Evolutionary conservation across 257 asterid genomes (phyloP).

Genomic region (Lycium ferocissimum): DNA sequence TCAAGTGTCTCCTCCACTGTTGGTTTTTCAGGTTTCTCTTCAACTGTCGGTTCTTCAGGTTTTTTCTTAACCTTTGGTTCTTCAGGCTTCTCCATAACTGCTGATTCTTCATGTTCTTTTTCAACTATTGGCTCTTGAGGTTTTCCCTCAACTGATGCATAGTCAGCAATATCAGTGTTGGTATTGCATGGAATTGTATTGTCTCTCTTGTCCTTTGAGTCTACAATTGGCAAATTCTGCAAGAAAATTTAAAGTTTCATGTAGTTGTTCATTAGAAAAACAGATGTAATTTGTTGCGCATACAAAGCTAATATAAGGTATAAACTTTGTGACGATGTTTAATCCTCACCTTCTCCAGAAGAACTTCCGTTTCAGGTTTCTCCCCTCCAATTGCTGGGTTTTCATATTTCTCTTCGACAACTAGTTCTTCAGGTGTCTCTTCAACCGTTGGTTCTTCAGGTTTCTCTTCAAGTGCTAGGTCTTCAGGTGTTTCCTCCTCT

Average conservation of each 20-base stretch:
- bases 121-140: neutral
- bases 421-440: neutral
- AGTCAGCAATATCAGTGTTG: constrained; percentile 7
- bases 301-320: neutral
- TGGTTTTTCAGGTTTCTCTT: constrained; percentile 6
- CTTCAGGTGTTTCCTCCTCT: neutral
- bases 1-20: neutral
- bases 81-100: neutral
- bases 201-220: constrained; percentile 18
- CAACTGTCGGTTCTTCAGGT: neutral
- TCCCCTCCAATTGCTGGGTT: neutral
- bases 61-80: neutral
- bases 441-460: neutral
- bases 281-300: neutral
- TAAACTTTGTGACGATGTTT: constrained; percentile 15
- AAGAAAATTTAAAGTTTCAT: neutral
- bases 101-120: constrained; percentile 15
- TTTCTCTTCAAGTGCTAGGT: neutral
- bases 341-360: constrained; percentile 11
- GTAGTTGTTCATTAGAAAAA: neutral
- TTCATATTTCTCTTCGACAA: neutral
- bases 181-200: neutral
- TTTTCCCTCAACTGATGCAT: neutral
- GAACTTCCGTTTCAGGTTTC: neutral
- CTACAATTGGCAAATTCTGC: constrained; percentile 11